Evolutionary conservation across 441 rosid genomes (phyloP), one percentile per base, ranked within the genome.

Genomic region (Isatis lusitanica): DNA sequence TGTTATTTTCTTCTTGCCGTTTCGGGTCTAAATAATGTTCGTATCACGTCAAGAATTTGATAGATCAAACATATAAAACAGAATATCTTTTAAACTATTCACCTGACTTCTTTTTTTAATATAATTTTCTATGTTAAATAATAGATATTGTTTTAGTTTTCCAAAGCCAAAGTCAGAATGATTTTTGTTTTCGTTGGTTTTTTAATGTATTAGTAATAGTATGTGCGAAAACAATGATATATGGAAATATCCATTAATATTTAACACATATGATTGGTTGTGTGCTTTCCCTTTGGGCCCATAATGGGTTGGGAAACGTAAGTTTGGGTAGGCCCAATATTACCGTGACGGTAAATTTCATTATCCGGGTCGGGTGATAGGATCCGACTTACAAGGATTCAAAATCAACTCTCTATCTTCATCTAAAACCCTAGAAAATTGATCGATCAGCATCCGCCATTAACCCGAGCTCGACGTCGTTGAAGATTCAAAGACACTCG

Each of bases 361-460:
- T 3, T 31, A 15, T 3, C 58, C 69, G 69, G 78, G 69, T 67
- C 77, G 74, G 74, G 64, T 68, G 58, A 30, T 8, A 52, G 4
- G 50, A 67, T 60, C 68, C 68, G 57, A 47, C 4, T 65, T 36
- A 36, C 40, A 55, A 40, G 39, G 12, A 8, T 21, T 43, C 63
- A 24, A 35, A 53, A n/a, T 42, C 21, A 9, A 33, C 0, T 43
- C 57, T 67, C 35, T 53, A 16, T 36, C 28, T 68, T 69, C 56
- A 63, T 33, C 62, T 40, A 39, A 76, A 76, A 64, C 80, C 80
- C 76, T 76, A 76, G 59, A 33, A 39, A 7, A 17, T 63, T 46
- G 4, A 47, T 48, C 53, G 33, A 70, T 39, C 47, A 56, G 36
- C 66, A 12, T 46, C 70, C 68, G 36, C 72, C 63, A 58, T 40